Percentiles rank a stretch among this genome's conserved stretches.
Conservation (phyloP, 257 asterid species). For the Plectranthus barbatus region DNA sequence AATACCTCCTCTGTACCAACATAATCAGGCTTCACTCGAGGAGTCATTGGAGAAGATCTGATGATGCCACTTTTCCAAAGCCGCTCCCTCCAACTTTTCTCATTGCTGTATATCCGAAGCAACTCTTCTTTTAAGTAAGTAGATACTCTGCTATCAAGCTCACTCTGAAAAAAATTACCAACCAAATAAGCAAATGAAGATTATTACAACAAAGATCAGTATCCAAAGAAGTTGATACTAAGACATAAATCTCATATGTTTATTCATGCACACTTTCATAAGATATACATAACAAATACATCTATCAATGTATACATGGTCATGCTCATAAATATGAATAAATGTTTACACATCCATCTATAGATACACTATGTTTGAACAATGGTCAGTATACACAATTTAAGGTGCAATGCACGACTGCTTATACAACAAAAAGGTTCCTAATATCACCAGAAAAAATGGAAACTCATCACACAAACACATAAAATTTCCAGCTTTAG, state of each 20-base stretch:
- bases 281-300: not conserved
- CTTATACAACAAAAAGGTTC: not conserved
- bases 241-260: not conserved
- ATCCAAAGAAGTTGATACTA: not conserved
- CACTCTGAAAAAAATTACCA: constrained; percentile 39
- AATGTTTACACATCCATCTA: not conserved
- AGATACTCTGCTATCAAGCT: constrained; percentile 52
- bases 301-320: not conserved
- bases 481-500: not conserved
- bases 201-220: not conserved
- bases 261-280: not conserved
- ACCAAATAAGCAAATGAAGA: constrained; percentile 9
- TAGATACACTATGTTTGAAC: not conserved
- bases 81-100: constrained; percentile 72
- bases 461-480: not conserved
- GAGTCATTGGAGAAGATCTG: constrained; percentile 58
- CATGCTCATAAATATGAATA: not conserved
- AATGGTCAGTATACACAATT: not conserved
- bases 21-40: constrained; percentile 59
- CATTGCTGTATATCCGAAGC: constrained; percentile 55
- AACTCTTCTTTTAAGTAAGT: constrained; percentile 57
- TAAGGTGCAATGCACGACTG: not conserved
- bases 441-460: not conserved
- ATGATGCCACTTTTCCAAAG: constrained; percentile 78
- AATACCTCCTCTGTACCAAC: constrained; percentile 86